Percentiles rank a stretch among this genome's conserved stretches.
phyloP scores from a whole-genome alignment of 129 eudicot genomes.

The Flaveria bidentis region DNA sequence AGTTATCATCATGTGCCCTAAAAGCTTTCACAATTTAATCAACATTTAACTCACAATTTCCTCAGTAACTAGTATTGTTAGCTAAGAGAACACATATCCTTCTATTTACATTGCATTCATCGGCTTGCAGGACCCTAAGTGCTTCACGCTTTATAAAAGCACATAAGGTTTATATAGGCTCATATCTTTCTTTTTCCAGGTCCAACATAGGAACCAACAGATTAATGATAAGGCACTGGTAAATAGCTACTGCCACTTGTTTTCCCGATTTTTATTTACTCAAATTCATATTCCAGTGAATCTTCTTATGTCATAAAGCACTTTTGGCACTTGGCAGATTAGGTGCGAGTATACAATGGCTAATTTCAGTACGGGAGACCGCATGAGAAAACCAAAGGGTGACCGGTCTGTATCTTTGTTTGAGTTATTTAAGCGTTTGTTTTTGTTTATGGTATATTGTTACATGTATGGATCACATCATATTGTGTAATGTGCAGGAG shows the following conservation, averaged over 20 bases:
- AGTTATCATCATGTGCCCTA: too few species aligned
- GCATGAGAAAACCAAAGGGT: constrained; percentile 91
- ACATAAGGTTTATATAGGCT: background rate
- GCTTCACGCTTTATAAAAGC: too few species aligned
- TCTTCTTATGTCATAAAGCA: too few species aligned
- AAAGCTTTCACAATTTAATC: too few species aligned
- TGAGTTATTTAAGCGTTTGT: background rate
- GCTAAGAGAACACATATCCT: too few species aligned
- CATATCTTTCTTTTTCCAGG: constrained; percentile 43
- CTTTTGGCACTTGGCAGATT: constrained; percentile 33
- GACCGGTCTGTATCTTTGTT: constrained; percentile 53
- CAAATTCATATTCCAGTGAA: background rate
- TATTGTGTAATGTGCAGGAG: constrained; percentile 56
- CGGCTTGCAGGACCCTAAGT: too few species aligned
- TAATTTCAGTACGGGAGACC: constrained; percentile 97
- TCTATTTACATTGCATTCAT: background rate
- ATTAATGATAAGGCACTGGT: constrained; percentile 82
- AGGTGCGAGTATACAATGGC: constrained; percentile 97
- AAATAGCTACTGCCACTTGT: constrained; percentile 31
- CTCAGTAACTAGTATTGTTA: too few species aligned
- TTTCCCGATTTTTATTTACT: background rate
- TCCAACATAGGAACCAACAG: constrained; percentile 71
- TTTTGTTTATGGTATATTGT: too few species aligned
- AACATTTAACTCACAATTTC: too few species aligned
- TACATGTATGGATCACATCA: background rate